Percentiles rank a stretch among this genome's conserved stretches.
These are phyloP conservation scores for Tilletia walkeri DNA, from an alignment of 1,284 basidiomycete species.

Conservation along the genomic window DNA sequence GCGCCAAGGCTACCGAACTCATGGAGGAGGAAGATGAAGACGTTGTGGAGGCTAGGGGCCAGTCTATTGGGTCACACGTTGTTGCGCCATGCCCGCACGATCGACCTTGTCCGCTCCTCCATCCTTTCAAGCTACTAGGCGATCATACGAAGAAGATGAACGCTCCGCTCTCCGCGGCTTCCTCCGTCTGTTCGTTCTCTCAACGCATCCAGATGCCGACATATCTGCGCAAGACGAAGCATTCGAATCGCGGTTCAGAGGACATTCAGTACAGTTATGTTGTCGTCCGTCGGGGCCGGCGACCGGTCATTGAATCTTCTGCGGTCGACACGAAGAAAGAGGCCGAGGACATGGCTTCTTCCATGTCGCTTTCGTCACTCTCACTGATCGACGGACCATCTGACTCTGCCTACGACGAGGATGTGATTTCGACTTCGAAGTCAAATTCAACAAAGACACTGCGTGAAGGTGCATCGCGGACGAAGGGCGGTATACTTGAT, in stretches of 20 bases:
- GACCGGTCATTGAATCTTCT: constrained; percentile 60
- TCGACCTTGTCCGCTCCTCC: constrained; percentile 71
- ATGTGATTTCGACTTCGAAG: neutral
- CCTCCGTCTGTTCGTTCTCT: constrained; percentile 73
- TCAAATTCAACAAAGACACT: neutral
- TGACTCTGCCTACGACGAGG: too few species aligned
- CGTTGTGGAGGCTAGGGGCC: too few species aligned
- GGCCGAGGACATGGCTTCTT: constrained; percentile 33
- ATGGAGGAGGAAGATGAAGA: constrained; percentile 38
- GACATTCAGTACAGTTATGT: constrained; percentile 87
- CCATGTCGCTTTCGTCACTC: too few species aligned
- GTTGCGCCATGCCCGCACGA: constrained; percentile 77
- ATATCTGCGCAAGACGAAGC: constrained; percentile 83
- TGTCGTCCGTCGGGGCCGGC: constrained; percentile 74
- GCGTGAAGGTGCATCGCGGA: constrained; percentile 22
- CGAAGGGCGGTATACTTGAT: constrained; percentile 43
- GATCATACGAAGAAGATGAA: constrained; percentile 20
- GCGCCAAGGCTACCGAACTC: constrained; percentile 34
- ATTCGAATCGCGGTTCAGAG: constrained; percentile 77
- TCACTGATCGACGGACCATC: too few species aligned
- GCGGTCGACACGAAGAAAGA: constrained; percentile 17
- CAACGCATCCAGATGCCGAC: constrained; percentile 81
- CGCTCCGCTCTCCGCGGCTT: constrained; percentile 55
- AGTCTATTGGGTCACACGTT: constrained; percentile 5
- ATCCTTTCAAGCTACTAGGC: constrained; percentile 29